Evolutionary conservation across 1,284 basidiomycete species (phyloP), one percentile per base, ranked within the genome.

Genomic region (Boletus mariae): DNA sequence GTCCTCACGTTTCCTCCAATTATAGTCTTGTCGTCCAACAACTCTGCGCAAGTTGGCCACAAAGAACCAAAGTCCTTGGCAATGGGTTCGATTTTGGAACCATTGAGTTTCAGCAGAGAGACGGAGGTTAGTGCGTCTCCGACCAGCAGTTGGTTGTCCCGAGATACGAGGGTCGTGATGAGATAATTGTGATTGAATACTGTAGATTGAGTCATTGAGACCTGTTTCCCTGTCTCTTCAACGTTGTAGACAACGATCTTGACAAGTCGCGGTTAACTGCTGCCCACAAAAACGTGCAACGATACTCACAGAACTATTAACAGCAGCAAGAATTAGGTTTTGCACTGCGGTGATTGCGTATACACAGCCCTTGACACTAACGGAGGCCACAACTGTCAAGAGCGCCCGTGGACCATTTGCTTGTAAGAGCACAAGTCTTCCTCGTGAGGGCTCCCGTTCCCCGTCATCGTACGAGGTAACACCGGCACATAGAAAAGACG

Each of bases 121-220:
- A 97, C 77, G 2, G 92, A 94, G 63, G 85, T 83, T 51, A 96
- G 83, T 1, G 87, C 85, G 64, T 98, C 94, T 20, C 91, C 91
- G 12, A 87, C 79, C 15, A 80, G 80, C 49, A 84, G 70, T 56
- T 64, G 78, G 61, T 85, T 71, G 2, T 72, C 76, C 47, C 75
- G 76, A 6, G 77, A 73, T 1, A 77, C 79, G 46, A 87, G 67
- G 57, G 75, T 86, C n/a, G 78, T 82, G 10, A 93, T 82, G 51
- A 91, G 63, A 68, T 94, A 94, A 53, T 87, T 91, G 61, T 90
- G 89, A 57, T 89, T 83, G 83, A 90, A 93, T 35, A 79, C 74
- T 0, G 80, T 71, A 9, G 82, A 61, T 45, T 77, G 73, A 37
- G 72, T 62, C 17, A 91, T 65, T 1, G 62, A 61, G 49, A 71